phyloP scores from a whole-genome alignment of 108 stramenopile genomes.

The Cyclotella baltica region DNA sequence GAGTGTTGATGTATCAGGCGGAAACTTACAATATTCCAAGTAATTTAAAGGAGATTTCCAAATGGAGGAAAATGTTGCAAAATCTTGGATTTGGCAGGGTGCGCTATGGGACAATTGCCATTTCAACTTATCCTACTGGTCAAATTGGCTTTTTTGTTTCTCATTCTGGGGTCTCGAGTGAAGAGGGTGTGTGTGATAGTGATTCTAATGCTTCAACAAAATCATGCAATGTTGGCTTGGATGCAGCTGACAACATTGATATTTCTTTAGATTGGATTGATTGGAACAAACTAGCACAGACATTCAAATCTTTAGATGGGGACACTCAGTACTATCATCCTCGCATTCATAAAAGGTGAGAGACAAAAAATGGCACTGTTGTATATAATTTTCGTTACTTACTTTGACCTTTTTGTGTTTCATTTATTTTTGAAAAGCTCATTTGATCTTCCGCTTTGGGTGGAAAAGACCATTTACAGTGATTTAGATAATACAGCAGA shows the following conservation, averaged over 20 bases:
- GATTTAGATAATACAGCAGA: background rate
- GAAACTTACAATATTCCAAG: slow-evolving; percentile 85
- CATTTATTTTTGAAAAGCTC: slow-evolving; percentile 34
- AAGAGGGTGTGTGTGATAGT: slow-evolving; percentile 43
- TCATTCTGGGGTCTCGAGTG: slow-evolving; percentile 30
- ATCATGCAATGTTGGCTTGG: slow-evolving; percentile 6
- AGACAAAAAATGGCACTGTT: no score
- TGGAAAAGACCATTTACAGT: slow-evolving; percentile 65
- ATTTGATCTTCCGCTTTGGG: slow-evolving; percentile 87
- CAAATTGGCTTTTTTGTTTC: slow-evolving; percentile 84
- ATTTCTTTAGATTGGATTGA: slow-evolving; percentile 11
- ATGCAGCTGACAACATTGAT: slow-evolving; percentile 25
- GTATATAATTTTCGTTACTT: background rate
- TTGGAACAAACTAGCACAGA: slow-evolving; percentile 36
- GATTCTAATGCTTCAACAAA: background rate
- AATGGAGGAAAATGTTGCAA: slow-evolving; percentile 61
- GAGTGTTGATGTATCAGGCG: slow-evolving; percentile 75
- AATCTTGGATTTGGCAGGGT: slow-evolving; percentile 65
- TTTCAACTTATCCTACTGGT: slow-evolving; percentile 77
- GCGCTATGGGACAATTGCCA: slow-evolving; percentile 75
- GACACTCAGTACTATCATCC: slow-evolving; percentile 84
- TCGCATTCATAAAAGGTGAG: slow-evolving; percentile 58
- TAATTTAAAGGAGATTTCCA: slow-evolving; percentile 64
- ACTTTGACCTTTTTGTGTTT: background rate
- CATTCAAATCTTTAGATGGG: slow-evolving; percentile 49